Conservation (phyloP, 148 eudicot species). For the Rhododendron molle region DNA sequence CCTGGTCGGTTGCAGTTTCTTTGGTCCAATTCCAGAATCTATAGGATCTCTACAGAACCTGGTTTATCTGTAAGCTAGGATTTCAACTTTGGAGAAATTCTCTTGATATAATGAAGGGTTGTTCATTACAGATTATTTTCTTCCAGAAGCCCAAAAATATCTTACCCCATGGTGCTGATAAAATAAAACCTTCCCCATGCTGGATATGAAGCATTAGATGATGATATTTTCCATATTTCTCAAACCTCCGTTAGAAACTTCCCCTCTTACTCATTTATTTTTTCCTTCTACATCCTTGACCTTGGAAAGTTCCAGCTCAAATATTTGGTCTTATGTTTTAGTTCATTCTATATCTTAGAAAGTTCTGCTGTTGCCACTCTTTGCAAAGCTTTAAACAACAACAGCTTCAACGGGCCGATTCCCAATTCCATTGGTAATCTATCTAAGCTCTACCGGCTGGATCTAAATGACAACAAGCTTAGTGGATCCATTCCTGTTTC, state of each 20-base stretch:
- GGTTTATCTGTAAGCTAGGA: slow-evolving; percentile 61
- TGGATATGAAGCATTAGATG: background rate
- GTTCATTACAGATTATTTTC: background rate
- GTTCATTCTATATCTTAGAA: background rate
- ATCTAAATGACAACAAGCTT: slow-evolving; percentile 60
- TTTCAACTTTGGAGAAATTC: background rate
- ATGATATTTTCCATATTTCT: background rate
- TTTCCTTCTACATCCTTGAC: background rate
- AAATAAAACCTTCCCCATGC: background rate
- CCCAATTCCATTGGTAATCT: slow-evolving; percentile 60
- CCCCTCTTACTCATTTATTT: background rate
- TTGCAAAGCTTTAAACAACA: slow-evolving; percentile 35
- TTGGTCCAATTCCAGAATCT: slow-evolving; percentile 60
- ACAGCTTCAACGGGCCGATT: slow-evolving; percentile 40
- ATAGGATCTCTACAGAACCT: slow-evolving; percentile 60
- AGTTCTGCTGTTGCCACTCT: background rate
- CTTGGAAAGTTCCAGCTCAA: background rate
- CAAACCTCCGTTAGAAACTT: background rate
- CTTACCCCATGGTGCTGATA: background rate
- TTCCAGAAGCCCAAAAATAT: background rate
- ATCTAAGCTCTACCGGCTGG: slow-evolving; percentile 61
- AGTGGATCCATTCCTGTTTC: slow-evolving; percentile 64
- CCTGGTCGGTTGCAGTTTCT: slow-evolving; percentile 69
- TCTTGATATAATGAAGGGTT: background rate
- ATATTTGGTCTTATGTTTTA: background rate